A percentile compares a stretch with the other conserved stretches of the same genome.
These are phyloP conservation scores for Rhizopus stolonifer DNA, from an alignment of 371 early-diverging fungal species.

Conservation along the genomic window DNA sequence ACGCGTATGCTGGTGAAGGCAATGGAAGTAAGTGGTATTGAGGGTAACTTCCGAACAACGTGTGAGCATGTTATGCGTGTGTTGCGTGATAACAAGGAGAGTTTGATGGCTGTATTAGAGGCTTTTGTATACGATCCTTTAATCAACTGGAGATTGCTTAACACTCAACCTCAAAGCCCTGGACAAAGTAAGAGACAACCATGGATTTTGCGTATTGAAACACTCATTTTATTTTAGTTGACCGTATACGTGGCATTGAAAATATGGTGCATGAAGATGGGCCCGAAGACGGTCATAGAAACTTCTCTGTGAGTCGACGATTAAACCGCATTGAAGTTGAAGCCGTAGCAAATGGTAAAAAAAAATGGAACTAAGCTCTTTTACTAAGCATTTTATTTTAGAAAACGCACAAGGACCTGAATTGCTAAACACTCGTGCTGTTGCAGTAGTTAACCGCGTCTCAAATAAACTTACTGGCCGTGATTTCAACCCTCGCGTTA, in stretches of 20 bases:
- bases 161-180: slow-evolving; percentile 46
- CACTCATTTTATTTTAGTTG: slow-evolving; percentile 20
- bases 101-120: slow-evolving; percentile 97
- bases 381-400: slow-evolving; percentile 8
- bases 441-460: slow-evolving; percentile 62
- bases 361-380: not conserved
- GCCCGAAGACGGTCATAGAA: slow-evolving; percentile 44
- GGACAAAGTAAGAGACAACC: slow-evolving; percentile 33
- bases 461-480: slow-evolving; percentile 86
- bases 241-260: slow-evolving; percentile 44
- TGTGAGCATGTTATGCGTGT: slow-evolving; percentile 97
- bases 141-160: slow-evolving; percentile 86
- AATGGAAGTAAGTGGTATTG: slow-evolving; percentile 96
- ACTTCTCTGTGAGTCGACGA: slow-evolving; percentile 49
- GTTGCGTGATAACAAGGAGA: slow-evolving; percentile 93
- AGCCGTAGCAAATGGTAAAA: slow-evolving; percentile 50
- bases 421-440: slow-evolving; percentile 56
- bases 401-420: slow-evolving; percentile 51
- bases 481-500: slow-evolving; percentile 86
- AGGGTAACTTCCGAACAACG: slow-evolving; percentile 94
- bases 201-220: not conserved
- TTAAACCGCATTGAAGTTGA: slow-evolving; percentile 50
- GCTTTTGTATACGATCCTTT: slow-evolving; percentile 98
- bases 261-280: slow-evolving; percentile 37
- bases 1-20: slow-evolving; percentile 98